Conservation (phyloP, 768 basidiomycete genomes). For the Lenzites betulinus region DNA sequence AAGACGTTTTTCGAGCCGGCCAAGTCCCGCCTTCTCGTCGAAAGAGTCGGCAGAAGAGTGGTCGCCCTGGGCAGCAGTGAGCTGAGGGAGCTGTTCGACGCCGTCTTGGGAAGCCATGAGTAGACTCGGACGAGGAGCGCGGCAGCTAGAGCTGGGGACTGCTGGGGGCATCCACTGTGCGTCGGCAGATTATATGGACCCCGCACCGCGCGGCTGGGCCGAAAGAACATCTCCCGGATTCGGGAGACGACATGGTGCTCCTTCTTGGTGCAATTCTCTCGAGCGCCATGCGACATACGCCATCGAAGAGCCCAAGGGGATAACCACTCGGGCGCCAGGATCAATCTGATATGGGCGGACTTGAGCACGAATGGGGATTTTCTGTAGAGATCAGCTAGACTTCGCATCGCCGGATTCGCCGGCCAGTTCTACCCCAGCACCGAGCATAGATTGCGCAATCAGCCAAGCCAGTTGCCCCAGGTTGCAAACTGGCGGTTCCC, state of each 20-base stretch:
- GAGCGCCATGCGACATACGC: constrained; percentile 1
- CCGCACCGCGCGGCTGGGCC: not conserved
- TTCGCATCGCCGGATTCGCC: not conserved
- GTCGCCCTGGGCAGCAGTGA: constrained; percentile 7
- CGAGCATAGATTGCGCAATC: constrained; percentile 12
- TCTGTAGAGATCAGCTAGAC: not conserved
- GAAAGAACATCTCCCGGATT: too few species aligned
- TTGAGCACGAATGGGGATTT: not conserved
- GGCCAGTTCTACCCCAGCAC: not conserved
- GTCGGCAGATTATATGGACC: constrained; percentile 1
- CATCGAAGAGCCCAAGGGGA: constrained; percentile 10
- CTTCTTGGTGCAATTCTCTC: constrained; percentile 16
- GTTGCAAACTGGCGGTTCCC: constrained; percentile 1
- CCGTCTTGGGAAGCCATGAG: constrained; percentile 12
- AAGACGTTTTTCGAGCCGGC: constrained; percentile 10
- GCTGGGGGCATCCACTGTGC: not conserved
- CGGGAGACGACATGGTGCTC: constrained; percentile 10
- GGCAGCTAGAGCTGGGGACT: constrained; percentile 6
- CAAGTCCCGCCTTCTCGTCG: constrained; percentile 21
- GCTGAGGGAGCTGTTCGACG: constrained; percentile 17
- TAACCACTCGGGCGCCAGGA: constrained; percentile 2
- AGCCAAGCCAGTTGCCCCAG: not conserved
- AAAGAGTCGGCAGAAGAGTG: not conserved
- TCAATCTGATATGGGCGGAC: not conserved
- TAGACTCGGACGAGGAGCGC: constrained; percentile 3